A percentile compares a stretch with the other conserved stretches of the same genome.
These are phyloP conservation scores for Hymenoscyphus occultus DNA, from an alignment of 2,329 filamentous ascomycete genomes.

Conservation along the genomic window DNA sequence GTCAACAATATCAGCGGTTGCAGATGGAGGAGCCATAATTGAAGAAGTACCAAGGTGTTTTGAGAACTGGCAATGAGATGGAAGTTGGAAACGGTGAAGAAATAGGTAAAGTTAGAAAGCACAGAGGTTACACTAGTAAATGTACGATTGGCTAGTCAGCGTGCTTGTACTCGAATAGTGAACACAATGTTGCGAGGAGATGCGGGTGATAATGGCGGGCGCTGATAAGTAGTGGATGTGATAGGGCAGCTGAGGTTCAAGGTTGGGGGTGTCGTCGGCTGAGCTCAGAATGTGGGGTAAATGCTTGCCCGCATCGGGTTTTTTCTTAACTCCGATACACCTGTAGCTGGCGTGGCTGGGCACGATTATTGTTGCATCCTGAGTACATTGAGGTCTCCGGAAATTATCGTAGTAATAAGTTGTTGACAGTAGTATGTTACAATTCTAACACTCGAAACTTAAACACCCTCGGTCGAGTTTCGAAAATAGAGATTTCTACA, in stretches of 20 bases:
- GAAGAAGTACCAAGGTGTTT: neutral
- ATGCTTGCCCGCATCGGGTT: neutral
- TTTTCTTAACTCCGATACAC: too few relatives aligned
- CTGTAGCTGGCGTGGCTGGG: too few relatives aligned
- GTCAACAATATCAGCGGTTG: conserved; percentile 17
- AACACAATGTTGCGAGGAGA: neutral
- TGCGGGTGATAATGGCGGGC: neutral
- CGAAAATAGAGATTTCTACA: too few relatives aligned
- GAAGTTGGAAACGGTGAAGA: neutral
- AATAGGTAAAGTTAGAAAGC: neutral
- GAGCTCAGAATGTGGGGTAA: neutral
- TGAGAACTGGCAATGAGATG: neutral
- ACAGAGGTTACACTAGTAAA: neutral
- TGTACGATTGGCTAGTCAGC: neutral
- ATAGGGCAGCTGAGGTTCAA: neutral
- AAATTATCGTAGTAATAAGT: too few relatives aligned
- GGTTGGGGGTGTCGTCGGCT: neutral
- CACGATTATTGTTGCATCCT: too few relatives aligned
- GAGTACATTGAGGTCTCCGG: too few relatives aligned
- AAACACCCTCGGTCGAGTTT: too few relatives aligned
- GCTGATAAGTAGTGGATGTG: conserved; percentile 2
- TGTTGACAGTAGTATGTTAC: too few relatives aligned
- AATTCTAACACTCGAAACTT: too few relatives aligned
- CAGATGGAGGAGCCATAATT: conserved; percentile 29
- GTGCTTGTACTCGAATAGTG: neutral